Evolutionary conservation across 176 grass and related monocot genomes (phyloP).

Genomic region (Oryza brachyantha): DNA sequence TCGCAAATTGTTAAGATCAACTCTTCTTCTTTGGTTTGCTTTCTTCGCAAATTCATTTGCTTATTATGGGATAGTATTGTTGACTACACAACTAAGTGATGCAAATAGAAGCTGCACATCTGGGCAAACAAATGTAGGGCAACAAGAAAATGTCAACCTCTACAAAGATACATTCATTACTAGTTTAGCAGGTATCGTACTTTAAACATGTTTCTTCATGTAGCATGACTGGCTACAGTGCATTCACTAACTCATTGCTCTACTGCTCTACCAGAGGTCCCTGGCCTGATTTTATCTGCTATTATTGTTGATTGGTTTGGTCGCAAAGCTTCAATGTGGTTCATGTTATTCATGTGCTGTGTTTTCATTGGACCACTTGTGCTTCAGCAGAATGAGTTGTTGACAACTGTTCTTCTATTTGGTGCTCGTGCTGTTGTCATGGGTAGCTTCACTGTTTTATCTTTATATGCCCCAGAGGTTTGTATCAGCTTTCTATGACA

Average conservation of each 20-base stretch:
- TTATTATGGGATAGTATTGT: constrained; percentile 80
- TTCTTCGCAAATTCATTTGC: constrained; percentile 83
- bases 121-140: constrained; percentile 12
- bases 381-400: constrained; percentile 51
- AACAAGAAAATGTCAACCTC: constrained; percentile 21
- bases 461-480: constrained; percentile 74
- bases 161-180: constrained; percentile 80
- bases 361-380: constrained; percentile 58
- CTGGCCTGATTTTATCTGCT: constrained; percentile 62
- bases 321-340: constrained; percentile 61
- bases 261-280: constrained; percentile 48
- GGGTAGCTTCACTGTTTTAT: constrained; percentile 59
- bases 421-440: constrained; percentile 60
- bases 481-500: background rate
- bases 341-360: constrained; percentile 57
- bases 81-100: constrained; percentile 57
- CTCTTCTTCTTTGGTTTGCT: constrained; percentile 79
- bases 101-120: constrained; percentile 44
- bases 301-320: constrained; percentile 60
- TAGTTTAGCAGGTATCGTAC: constrained; percentile 57
- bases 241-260: background rate
- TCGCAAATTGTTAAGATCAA: constrained; percentile 54
- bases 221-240: background rate
- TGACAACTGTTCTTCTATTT: constrained; percentile 64
- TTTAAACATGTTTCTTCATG: background rate